Conservation (phyloP, 2,329 filamentous ascomycete genomes). For the Nectriaceae sp. region DNA sequence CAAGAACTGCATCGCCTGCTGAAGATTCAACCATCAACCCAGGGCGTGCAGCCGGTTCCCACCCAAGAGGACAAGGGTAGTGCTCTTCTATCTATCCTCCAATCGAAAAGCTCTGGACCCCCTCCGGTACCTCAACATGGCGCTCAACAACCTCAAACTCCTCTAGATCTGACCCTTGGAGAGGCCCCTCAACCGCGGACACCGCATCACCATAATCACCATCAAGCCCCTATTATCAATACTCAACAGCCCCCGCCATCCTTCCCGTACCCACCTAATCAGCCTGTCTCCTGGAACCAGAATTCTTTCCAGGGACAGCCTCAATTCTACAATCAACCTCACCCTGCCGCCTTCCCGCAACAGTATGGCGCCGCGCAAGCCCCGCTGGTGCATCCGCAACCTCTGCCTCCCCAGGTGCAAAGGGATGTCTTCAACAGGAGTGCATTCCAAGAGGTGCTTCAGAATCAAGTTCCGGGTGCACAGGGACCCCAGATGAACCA, state of each 20-base stretch:
- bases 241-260: conserved; percentile 33
- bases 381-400: conserved; percentile 45
- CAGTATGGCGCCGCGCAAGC: conserved; percentile 27
- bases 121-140: conserved; percentile 16
- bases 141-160: conserved; percentile 47
- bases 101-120: conserved; percentile 33
- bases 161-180: conserved; percentile 54
- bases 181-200: conserved; percentile 56
- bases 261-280: conserved; percentile 30
- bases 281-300: conserved; percentile 18
- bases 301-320: conserved; percentile 13
- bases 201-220: conserved; percentile 56
- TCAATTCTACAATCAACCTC: conserved; percentile 19
- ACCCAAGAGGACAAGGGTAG: conserved; percentile 48
- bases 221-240: conserved; percentile 38
- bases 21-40: conserved; percentile 55
- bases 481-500: not conserved
- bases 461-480: not conserved
- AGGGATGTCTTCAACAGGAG: conserved; percentile 50
- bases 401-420: conserved; percentile 58
- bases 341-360: conserved; percentile 16
- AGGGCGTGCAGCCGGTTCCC: conserved; percentile 44
- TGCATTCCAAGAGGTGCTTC: conserved; percentile 29
- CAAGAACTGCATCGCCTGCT: conserved; percentile 56
- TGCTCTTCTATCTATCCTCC: conserved; percentile 55